A percentile compares a stretch with the other conserved stretches of the same genome.
These are phyloP conservation scores for Rubroboletus satanas DNA, from an alignment of 768 basidiomycete species.

Conservation along the genomic window DNA sequence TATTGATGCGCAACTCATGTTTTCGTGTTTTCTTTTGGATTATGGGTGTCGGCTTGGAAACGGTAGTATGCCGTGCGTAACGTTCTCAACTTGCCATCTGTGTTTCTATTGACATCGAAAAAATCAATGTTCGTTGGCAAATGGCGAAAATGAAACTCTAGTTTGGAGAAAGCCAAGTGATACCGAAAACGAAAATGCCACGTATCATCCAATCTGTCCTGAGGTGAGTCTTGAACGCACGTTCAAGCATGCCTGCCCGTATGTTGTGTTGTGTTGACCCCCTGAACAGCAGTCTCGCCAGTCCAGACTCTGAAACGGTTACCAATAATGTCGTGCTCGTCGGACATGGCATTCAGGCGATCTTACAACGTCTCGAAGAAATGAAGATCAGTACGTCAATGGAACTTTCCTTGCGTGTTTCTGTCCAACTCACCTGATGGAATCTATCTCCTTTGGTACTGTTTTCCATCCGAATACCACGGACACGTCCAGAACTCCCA, in stretches of 20 bases:
- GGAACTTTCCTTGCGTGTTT: neutral
- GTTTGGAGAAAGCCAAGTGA: slow-evolving; percentile 77
- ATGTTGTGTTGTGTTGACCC: neutral
- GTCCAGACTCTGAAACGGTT: slow-evolving; percentile 71
- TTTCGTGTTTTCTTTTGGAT: neutral
- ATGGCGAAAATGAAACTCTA: slow-evolving; percentile 28
- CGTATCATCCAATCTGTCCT: slow-evolving; percentile 70
- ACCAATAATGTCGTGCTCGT: slow-evolving; percentile 71
- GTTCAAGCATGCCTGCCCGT: neutral
- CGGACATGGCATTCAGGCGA: slow-evolving; percentile 52
- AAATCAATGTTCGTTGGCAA: slow-evolving; percentile 1
- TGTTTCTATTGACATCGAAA: slow-evolving; percentile 4
- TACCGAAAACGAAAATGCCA: slow-evolving; percentile 63
- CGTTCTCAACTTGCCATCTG: neutral
- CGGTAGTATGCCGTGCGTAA: slow-evolving; percentile 60
- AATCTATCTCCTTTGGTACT: neutral
- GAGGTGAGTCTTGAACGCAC: slow-evolving; percentile 41
- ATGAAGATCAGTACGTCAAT: slow-evolving; percentile 70
- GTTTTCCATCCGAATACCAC: neutral
- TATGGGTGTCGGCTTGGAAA: slow-evolving; percentile 1
- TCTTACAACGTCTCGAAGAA: slow-evolving; percentile 64
- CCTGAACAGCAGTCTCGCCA: slow-evolving; percentile 56
- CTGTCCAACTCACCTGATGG: neutral
- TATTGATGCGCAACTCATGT: slow-evolving; percentile 8
- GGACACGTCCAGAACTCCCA: slow-evolving; percentile 52